phyloP scores from a whole-genome alignment of 2,329 filamentous ascomycete species.

The Mollisia scopiformis region DNA sequence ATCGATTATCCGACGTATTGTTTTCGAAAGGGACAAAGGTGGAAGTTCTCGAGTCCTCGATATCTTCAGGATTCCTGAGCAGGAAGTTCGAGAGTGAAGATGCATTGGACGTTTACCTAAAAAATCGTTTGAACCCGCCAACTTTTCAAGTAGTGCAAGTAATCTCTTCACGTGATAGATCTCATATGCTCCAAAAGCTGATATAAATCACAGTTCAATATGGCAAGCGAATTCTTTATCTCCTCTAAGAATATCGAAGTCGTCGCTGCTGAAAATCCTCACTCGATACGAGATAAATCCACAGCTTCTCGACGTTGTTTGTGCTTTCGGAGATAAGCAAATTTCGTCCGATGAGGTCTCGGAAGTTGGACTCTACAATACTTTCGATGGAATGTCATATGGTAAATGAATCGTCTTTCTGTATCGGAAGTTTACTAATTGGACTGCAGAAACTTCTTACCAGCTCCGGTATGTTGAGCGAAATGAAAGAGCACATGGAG shows the following conservation, averaged over 20 bases:
- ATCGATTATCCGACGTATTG: not conserved
- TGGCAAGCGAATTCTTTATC: not conserved
- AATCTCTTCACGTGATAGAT: not conserved
- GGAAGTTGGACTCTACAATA: conserved; percentile 3
- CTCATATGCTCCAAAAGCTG: no score
- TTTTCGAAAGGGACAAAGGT: not conserved
- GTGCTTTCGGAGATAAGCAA: conserved; percentile 9
- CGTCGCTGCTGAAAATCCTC: not conserved
- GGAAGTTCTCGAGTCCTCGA: not conserved
- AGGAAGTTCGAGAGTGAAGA: not conserved
- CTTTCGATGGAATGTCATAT: not conserved
- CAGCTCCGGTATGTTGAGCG: not conserved
- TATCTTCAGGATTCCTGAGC: not conserved
- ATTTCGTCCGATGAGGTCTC: conserved; percentile 2
- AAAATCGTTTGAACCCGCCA: not conserved
- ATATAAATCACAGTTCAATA: conserved; percentile 1
- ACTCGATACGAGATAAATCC: conserved; percentile 1
- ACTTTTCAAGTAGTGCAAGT: not conserved
- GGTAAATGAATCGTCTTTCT: not conserved
- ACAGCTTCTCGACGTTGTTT: conserved; percentile 5
- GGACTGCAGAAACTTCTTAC: not conserved
- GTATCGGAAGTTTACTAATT: not conserved
- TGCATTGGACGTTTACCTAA: not conserved
- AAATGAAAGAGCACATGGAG: not conserved
- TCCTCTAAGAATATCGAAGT: conserved; percentile 6